Base-by-base conservation (phyloP, 306 rosid species). In the Amphicarpaea edgeworthii region DNA sequence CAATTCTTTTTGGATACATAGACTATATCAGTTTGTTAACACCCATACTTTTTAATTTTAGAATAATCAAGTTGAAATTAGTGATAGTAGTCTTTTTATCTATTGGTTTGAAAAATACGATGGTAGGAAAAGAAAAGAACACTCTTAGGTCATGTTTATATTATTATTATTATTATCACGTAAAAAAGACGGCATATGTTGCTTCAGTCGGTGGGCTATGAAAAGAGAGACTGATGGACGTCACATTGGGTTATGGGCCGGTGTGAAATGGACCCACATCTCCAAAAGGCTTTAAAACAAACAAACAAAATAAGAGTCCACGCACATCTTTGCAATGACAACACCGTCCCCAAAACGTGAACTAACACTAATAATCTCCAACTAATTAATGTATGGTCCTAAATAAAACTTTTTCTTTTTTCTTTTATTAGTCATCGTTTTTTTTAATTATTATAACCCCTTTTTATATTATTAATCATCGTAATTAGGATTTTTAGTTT, bases 261-360 rank as follows among this genome's bases (percentile, higher is more conserved):
- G 60, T 73, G 70, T 45, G 19, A 7, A 1, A 26, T 73, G 78
- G 78, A 30, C 78, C 70, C 78, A 73, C 70, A 43, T 12, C 28
- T 59, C 8, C 12, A 7, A 37, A 54, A 70, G 3, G 7, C 1
- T 49, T 0, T 0, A 24, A 41, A 50, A n/a, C 50, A 30, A 73
- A n/a, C 50, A 30, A 73, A 73, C 69, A 73, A 59, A 59, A 73
- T 26, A 30, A 30, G 34, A 58, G 78, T 59, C 78, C 20, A 43
- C 15, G 2, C 55, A 5, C 20, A 28, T 19, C 37, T 5, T 30
- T 30, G 5, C 3, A 28, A 28, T 28, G 3, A 30, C 32, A 6
- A 1, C 45, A 24, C 28, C n/a, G 17, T 24, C 61, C 60, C 6
- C 24, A 19, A 8, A 11, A 55, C 62, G 32, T 55, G 38, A 60